A percentile compares a stretch with the other conserved stretches of the same genome.
Conservation (phyloP, 2,329 filamentous ascomycete genomes). For the Zasmidium cellare region DNA sequence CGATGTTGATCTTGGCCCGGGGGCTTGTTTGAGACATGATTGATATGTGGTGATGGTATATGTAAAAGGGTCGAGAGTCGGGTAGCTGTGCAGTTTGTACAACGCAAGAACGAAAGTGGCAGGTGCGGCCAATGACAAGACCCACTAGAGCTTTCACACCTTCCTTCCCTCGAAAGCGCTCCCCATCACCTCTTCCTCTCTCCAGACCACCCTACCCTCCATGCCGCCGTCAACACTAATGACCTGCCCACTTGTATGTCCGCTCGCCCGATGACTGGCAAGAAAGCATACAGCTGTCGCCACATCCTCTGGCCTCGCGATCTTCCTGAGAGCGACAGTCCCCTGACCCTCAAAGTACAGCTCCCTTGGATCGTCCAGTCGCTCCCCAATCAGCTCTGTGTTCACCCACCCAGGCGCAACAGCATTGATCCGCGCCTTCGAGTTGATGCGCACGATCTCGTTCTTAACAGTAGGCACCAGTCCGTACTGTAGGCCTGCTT, state of each 20-base stretch:
- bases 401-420: slow-evolving; percentile 53
- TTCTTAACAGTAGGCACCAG: slow-evolving; percentile 56
- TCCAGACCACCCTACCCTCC: slow-evolving; percentile 53
- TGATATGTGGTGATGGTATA: too few relatives aligned
- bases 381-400: slow-evolving; percentile 49
- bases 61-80: too few relatives aligned
- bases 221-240: slow-evolving; percentile 54
- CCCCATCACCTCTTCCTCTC: slow-evolving; percentile 41
- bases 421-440: slow-evolving; percentile 54
- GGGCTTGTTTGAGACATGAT: not conserved
- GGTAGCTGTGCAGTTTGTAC: not conserved
- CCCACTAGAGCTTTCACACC: slow-evolving; percentile 4
- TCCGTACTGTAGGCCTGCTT: slow-evolving; percentile 55
- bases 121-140: not conserved
- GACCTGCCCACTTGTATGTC: slow-evolving; percentile 57
- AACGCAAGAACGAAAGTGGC: not conserved
- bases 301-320: slow-evolving; percentile 51
- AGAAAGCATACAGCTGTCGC: slow-evolving; percentile 52
- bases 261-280: slow-evolving; percentile 52
- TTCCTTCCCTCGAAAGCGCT: slow-evolving; percentile 15
- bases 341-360: slow-evolving; percentile 53
- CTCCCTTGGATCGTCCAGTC: slow-evolving; percentile 52
- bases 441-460: slow-evolving; percentile 54
- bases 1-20: slow-evolving; percentile 38
- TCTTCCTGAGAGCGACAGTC: slow-evolving; percentile 50